Evolutionary conservation across 73 alveolate species (phyloP).

Genomic region (Paramecium octaurelia): DNA sequence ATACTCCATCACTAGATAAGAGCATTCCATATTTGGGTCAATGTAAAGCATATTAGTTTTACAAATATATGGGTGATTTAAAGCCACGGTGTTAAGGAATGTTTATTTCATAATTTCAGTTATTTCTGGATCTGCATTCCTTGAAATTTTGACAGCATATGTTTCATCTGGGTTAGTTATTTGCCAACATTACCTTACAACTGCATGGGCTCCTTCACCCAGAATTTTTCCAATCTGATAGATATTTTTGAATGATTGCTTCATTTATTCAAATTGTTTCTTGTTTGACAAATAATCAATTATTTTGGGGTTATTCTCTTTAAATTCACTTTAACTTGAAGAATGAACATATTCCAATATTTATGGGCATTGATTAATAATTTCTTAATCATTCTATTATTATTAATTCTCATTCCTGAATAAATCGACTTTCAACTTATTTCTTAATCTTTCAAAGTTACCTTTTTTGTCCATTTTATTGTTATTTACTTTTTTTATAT

Average conservation of each 20-base stretch:
- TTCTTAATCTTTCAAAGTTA: constrained; percentile 13
- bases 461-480: constrained; percentile 10
- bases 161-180: constrained; percentile 35
- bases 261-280: background rate
- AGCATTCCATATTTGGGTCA: constrained; percentile 31
- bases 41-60: constrained; percentile 4
- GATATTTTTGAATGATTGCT: constrained; percentile 17
- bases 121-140: constrained; percentile 30
- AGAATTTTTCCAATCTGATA: constrained; percentile 12
- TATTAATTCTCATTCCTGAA: background rate
- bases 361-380: constrained; percentile 3
- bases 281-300: background rate
- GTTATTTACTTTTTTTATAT: background rate
- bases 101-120: constrained; percentile 44
- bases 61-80: background rate
- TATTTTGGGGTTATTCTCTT: background rate
- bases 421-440: background rate
- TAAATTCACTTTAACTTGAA: background rate
- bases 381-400: background rate
- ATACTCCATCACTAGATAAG: constrained; percentile 25
- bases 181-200: constrained; percentile 45
- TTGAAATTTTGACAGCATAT: constrained; percentile 29
- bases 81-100: background rate
- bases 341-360: background rate
- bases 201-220: constrained; percentile 55